Evolutionary conservation across 139 green algal genomes (phyloP), one percentile per base, ranked within the genome.

Genomic region (Volvox africanus): DNA sequence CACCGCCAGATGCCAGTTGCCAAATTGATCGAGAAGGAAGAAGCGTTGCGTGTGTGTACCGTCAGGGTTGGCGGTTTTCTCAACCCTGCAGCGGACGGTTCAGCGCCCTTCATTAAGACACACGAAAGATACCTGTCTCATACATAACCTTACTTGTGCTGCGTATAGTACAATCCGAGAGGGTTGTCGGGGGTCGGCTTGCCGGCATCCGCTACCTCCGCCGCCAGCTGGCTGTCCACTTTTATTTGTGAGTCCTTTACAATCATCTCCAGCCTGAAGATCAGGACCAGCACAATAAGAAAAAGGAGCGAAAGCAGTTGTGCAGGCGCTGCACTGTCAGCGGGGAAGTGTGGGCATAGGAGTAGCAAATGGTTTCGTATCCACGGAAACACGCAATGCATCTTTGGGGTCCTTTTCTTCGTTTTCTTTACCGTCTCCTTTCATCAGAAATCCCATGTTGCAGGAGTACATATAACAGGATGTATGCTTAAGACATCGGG

Each of bases 21-120:
- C 93, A 71, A 94, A 81, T 77, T 96, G 91, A 91, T 98, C 96
- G 9, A 96, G 82, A 17, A 98, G 90, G 79, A 92, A 96, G 88
- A 93, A 98, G 26, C 80, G 76, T 77, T 93, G 93, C 67, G 82
- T 88, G 84, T 91, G 91, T 1, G 89, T 89, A 11, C 92, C 92
- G 80, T 96, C 92, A 0, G 83, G 75, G 32, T 83, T 78, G 16
- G 67, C 30, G 32, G 76, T 73, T 30, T 89, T 86, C 65, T 92
- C 84, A 26, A 88, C 68, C 85, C 92, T 95, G 75, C 30, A 44
- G 71, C 3, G 44, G 28, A 50, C 33, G 65, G 65, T 73, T 28
- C 9, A 12, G 21, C 21, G 11, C 9, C 24, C 65, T 2, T 28
- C 21, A 73, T 30, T 24, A 73, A 73, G 2, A 11, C 65, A 73